These are phyloP conservation scores for Stagonosporopsis rhizophila DNA, from an alignment of 2,329 filamentous ascomycete genomes.

Conservation along the genomic window DNA sequence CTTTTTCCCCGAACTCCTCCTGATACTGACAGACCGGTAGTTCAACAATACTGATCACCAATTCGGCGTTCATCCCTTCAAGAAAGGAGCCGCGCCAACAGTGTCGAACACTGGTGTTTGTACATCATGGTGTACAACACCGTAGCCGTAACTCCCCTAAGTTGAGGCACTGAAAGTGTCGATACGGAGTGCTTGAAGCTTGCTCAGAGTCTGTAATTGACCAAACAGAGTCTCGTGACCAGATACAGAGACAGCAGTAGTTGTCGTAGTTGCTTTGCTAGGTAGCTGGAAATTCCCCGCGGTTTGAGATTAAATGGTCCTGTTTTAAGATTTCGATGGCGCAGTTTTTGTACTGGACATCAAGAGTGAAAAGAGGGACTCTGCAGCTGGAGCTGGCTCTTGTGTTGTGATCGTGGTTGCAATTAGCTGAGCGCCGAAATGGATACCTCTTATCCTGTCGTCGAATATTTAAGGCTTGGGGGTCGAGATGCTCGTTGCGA, in stretches of 20 bases:
- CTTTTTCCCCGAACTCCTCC: constrained; percentile 33
- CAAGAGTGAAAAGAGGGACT: constrained; percentile 7
- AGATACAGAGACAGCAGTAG: background rate
- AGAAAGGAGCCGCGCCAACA: constrained; percentile 25
- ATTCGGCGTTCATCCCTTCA: constrained; percentile 43
- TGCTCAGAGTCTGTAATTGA: background rate
- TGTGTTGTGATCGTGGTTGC: constrained; percentile 11
- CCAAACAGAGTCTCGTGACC: background rate
- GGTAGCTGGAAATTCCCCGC: background rate
- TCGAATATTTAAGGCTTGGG: constrained; percentile 33
- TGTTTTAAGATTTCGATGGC: background rate
- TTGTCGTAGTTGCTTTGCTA: background rate
- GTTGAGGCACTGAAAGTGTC: constrained; percentile 19
- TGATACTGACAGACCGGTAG: constrained; percentile 22
- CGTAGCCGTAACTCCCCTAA: constrained; percentile 15
- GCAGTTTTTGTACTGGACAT: background rate
- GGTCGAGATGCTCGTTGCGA: constrained; percentile 31
- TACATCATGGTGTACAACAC: constrained; percentile 23
- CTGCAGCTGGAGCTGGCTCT: constrained; percentile 16
- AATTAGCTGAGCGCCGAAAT: constrained; percentile 9
- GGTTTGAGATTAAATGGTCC: background rate
- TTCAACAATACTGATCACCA: constrained; percentile 40
- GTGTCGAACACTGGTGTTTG: constrained; percentile 24
- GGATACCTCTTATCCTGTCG: constrained; percentile 32
- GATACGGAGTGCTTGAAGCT: constrained; percentile 19